Evolutionary conservation across 2,329 filamentous ascomycete genomes (phyloP).

Genomic region (Neonectria hederae): DNA sequence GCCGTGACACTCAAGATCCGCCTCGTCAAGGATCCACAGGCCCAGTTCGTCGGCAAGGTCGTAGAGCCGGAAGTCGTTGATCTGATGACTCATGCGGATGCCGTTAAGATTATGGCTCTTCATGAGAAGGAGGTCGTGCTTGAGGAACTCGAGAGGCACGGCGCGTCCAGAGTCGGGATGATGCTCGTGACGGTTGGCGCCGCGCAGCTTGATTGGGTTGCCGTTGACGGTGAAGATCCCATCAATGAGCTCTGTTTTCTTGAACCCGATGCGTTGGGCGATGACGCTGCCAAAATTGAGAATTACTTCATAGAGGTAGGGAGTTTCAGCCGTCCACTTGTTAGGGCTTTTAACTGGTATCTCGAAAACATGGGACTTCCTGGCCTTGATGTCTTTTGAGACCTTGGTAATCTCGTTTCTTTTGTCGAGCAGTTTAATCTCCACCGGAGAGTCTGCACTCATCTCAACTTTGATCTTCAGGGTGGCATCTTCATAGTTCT

Average conservation of each 20-base stretch:
- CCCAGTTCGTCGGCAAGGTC: conserved; percentile 71
- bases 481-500: conserved; percentile 57
- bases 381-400: not conserved
- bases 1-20: conserved; percentile 64
- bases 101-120: conserved; percentile 76
- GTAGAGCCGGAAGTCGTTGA: conserved; percentile 68
- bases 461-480: conserved; percentile 59
- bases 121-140: conserved; percentile 71
- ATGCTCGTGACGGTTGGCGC: conserved; percentile 77
- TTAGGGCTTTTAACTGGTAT: conserved; percentile 56
- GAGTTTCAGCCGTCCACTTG: conserved; percentile 77
- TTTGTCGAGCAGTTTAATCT: conserved; percentile 47
- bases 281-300: conserved; percentile 58
- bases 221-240: conserved; percentile 73
- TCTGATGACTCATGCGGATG: conserved; percentile 74
- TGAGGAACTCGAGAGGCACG: conserved; percentile 69
- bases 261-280: not conserved
- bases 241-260: conserved; percentile 60
- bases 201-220: conserved; percentile 69
- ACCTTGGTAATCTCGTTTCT: conserved; percentile 33
- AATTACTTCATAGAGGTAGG: conserved; percentile 65
- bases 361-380: conserved; percentile 48
- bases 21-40: conserved; percentile 70
- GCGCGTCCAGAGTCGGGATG: conserved; percentile 70
- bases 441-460: conserved; percentile 43